Base-by-base conservation (phyloP, 31 red algal species). In the Odonthalia washingtoniensis region DNA sequence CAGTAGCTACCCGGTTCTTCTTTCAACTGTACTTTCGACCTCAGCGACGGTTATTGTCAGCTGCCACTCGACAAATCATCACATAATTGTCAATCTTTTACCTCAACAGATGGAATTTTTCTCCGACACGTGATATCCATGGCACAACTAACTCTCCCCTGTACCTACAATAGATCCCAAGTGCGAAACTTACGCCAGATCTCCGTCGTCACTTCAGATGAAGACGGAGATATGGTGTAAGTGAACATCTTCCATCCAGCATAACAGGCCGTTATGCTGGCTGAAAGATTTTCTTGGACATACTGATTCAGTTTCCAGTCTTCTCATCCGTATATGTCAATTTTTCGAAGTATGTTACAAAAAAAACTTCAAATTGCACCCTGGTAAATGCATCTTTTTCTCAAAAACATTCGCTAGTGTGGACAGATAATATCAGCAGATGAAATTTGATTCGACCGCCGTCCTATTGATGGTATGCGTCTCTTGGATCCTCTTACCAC, bases 341-440 rank as follows among this genome's bases (percentile, higher is more conserved):
- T 86, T 75, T 75, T 86, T 86, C 46, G 33, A 43, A 9, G 32
- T 86, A 40, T 86, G 82, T 41, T 21, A 41, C 33, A 40, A 86
- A 31, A 62, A 3, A 3, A 75, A 34, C 2, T 5, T 86, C 4
- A 86, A 75, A 28, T 27, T 75, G 32, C 69, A 62, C 12, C 32
- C 57, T 3, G 28, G 32, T 1, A 86, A 74, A n/a, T n/a, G n/a
- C n/a, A n/a, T n/a, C n/a, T n/a, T n/a, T n/a, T n/a, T n/a, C n/a
- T n/a, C n/a, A n/a, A 74, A 28, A 38, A 45, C 14, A 6, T 86
- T 32, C 67, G 40, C 18, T 75, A 68, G 82, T 75, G 37, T 36
- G 69, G 68, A 4, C 5, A 40, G 1, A 26, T 86, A 4, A 86
- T 86, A 2, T 24, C 24, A 14, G 3, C 5, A 18, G 38, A 75